Conservation (phyloP, 225 moss, liverwort and hornwort species). For the Sphagnum contortum region DNA sequence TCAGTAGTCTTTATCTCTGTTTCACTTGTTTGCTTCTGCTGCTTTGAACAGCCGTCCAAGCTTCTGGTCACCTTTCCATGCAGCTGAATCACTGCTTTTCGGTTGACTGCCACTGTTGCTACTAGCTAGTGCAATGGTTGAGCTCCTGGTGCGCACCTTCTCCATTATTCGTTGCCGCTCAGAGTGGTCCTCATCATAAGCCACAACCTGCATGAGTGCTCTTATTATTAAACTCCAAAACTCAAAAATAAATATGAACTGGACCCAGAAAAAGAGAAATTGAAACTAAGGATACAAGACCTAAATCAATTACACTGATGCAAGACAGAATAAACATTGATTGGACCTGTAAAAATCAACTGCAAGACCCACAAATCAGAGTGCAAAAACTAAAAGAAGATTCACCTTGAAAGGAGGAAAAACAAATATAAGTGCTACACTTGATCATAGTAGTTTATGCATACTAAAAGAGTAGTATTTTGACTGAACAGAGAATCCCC, state of each 20-base stretch:
- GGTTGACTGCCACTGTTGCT: conserved; percentile 31
- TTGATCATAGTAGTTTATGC: neutral
- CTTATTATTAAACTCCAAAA: neutral
- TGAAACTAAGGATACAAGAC: too few relatives aligned
- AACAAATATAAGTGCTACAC: neutral
- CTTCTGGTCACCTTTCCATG: conserved; percentile 61
- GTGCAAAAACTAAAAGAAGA: too few relatives aligned
- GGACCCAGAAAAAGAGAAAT: too few relatives aligned
- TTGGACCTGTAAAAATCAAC: too few relatives aligned
- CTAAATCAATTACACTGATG: too few relatives aligned
- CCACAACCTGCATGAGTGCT: conserved; percentile 43
- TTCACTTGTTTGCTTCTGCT: conserved; percentile 80
- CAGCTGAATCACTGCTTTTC: conserved; percentile 29
- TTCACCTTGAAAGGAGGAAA: neutral
- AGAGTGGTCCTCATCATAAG: conserved; percentile 80
- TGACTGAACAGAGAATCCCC: too few relatives aligned
- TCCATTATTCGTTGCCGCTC: conserved; percentile 76
- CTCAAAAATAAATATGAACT: too few relatives aligned
- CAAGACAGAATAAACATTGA: too few relatives aligned
- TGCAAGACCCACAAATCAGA: too few relatives aligned
- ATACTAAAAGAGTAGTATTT: too few relatives aligned
- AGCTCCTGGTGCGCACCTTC: conserved; percentile 72
- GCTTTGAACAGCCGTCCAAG: conserved; percentile 78
- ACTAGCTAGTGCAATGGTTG: conserved; percentile 24
- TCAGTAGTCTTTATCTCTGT: neutral